Evolutionary conservation across 306 rosid species (phyloP).

Genomic region (Albizia julibrissin): DNA sequence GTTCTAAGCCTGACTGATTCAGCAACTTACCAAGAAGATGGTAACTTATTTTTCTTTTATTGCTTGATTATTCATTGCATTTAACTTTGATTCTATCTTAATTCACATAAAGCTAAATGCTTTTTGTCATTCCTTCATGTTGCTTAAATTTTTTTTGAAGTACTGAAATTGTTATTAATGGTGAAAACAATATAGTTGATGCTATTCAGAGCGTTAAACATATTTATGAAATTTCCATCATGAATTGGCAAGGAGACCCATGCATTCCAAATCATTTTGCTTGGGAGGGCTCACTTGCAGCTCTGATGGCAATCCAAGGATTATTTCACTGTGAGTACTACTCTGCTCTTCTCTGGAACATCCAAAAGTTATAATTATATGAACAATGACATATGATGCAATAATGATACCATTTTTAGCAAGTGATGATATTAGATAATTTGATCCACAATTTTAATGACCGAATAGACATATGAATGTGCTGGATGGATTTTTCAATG

Average conservation of each 20-base stretch:
- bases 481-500: too few species aligned
- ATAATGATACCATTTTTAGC: too few species aligned
- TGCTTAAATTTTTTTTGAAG: background rate
- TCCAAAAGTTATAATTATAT: too few species aligned
- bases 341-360: too few species aligned
- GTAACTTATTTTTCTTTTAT: background rate
- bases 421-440: too few species aligned
- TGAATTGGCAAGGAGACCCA: conserved; percentile 55
- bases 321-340: conserved; percentile 48
- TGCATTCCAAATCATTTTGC: conserved; percentile 33
- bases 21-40: background rate
- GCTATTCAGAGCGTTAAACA: conserved; percentile 2
- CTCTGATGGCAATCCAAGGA: conserved; percentile 30
- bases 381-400: too few species aligned
- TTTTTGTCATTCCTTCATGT: background rate
- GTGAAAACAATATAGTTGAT: background rate
- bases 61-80: background rate
- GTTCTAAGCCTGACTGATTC: background rate
- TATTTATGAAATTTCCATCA: background rate
- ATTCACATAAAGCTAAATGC: background rate
- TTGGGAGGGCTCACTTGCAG: conserved; percentile 49
- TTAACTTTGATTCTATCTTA: background rate
- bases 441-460: too few species aligned
- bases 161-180: background rate
- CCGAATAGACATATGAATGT: too few species aligned